phyloP scores from a whole-genome alignment of 805 yeast genomes.

The Candida germanica region DNA sequence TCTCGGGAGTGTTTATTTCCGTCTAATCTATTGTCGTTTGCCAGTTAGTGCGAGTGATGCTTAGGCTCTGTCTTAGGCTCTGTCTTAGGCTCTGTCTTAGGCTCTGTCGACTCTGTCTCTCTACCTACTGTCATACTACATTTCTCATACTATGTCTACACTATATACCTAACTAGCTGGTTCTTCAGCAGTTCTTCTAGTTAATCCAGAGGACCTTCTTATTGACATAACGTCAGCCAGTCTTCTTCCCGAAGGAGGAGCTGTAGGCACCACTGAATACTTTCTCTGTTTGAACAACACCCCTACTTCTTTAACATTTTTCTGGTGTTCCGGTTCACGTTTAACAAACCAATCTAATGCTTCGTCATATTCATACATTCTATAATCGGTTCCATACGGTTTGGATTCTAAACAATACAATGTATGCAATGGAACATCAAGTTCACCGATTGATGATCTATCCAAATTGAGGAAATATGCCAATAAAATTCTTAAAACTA shows the following conservation, averaged over 20 bases:
- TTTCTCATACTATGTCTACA: no score
- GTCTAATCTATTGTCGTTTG: no score
- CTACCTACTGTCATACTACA: no score
- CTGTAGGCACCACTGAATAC: conserved; percentile 74
- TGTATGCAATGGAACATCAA: conserved; percentile 91
- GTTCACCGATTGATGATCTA: conserved; percentile 75
- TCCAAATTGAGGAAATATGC: conserved; percentile 87
- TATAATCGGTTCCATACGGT: conserved; percentile 95
- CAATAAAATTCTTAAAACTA: conserved; percentile 79
- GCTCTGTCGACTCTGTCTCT: no score
- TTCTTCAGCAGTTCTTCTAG: no score
- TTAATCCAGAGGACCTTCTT: conserved; percentile 1
- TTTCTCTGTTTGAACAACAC: conserved; percentile 67
- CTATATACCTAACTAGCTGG: no score
- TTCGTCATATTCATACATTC: conserved; percentile 84
- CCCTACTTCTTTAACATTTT: conserved; percentile 66
- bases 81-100: no score
- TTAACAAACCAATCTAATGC: conserved; percentile 70
- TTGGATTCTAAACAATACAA: conserved; percentile 86
- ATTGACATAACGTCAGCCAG: conserved; percentile 5
- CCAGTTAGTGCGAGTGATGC: no score
- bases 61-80: no score
- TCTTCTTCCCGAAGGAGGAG: conserved; percentile 42
- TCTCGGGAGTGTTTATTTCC: no score
- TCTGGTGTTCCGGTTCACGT: conserved; percentile 54